phyloP scores from a whole-genome alignment of 768 basidiomycete species.

The Lentinula lateritia region DNA sequence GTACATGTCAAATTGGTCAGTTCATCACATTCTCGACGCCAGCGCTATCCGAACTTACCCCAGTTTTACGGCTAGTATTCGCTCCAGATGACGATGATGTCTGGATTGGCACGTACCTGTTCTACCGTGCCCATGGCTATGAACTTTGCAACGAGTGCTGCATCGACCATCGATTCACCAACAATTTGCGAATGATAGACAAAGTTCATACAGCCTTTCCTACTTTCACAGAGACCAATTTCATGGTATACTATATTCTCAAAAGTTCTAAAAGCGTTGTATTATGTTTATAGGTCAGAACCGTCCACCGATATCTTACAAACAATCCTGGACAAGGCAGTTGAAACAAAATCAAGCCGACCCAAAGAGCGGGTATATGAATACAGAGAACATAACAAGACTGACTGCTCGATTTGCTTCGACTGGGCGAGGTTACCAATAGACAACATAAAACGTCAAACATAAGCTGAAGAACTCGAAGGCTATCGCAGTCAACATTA shows the following conservation, averaged over 20 bases:
- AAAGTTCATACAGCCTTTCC: constrained; percentile 14
- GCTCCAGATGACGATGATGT: too few species aligned
- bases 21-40: too few species aligned
- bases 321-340: constrained; percentile 14
- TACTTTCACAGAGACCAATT: constrained; percentile 12
- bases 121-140: too few species aligned
- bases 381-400: constrained; percentile 20
- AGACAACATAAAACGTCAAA: constrained; percentile 17
- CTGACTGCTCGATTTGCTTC: constrained; percentile 28
- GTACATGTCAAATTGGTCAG: too few species aligned
- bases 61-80: too few species aligned
- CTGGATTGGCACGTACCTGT: too few species aligned
- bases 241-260: constrained; percentile 10
- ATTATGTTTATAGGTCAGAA: constrained; percentile 8
- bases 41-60: too few species aligned
- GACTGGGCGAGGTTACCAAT: constrained; percentile 22
- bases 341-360: neutral
- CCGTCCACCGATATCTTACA: constrained; percentile 15
- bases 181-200: constrained; percentile 25
- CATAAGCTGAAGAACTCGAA: constrained; percentile 10
- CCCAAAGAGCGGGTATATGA: constrained; percentile 13
- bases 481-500: neutral
- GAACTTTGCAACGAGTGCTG: constrained; percentile 12
- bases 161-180: constrained; percentile 26
- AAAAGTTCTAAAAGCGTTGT: neutral